These are phyloP conservation scores for Hemisphaericaspora xylofermentans DNA, from an alignment of 1,139 yeast genomes.

Conservation along the genomic window DNA sequence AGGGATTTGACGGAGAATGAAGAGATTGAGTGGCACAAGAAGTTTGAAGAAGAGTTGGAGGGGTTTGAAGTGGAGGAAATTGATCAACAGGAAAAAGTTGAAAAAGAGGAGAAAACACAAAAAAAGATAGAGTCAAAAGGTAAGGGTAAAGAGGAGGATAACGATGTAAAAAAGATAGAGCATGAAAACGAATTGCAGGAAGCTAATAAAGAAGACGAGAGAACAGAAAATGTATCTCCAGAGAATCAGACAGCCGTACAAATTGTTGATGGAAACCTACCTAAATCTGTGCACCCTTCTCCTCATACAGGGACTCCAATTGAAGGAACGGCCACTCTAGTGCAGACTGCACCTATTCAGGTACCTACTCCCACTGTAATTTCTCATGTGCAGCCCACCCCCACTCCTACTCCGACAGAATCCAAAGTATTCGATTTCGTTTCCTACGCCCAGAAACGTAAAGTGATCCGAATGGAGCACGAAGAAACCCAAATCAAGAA, in stretches of 20 bases:
- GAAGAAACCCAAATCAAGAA: conserved; percentile 20
- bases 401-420: background rate
- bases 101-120: background rate
- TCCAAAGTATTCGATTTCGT: conserved; percentile 49
- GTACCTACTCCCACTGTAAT: too few relatives aligned
- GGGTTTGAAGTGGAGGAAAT: conserved; percentile 19
- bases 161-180: conserved; percentile 16
- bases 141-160: conserved; percentile 10
- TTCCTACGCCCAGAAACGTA: conserved; percentile 52
- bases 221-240: conserved; percentile 16
- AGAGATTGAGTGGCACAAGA: conserved; percentile 32
- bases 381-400: too few relatives aligned
- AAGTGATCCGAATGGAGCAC: conserved; percentile 22
- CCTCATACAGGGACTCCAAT: background rate
- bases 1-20: conserved; percentile 54
- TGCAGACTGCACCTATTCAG: too few relatives aligned
- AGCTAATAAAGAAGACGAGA: too few relatives aligned
- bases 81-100: conserved; percentile 10
- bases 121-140: background rate
- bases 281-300: background rate
- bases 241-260: conserved; percentile 10
- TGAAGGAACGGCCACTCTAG: background rate
- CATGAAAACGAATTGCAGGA: too few relatives aligned
- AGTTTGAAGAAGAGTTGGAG: conserved; percentile 23
- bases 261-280: conserved; percentile 2